Base-by-base conservation (phyloP, 768 basidiomycete species). In the Leccinum olivaceopallidum region DNA sequence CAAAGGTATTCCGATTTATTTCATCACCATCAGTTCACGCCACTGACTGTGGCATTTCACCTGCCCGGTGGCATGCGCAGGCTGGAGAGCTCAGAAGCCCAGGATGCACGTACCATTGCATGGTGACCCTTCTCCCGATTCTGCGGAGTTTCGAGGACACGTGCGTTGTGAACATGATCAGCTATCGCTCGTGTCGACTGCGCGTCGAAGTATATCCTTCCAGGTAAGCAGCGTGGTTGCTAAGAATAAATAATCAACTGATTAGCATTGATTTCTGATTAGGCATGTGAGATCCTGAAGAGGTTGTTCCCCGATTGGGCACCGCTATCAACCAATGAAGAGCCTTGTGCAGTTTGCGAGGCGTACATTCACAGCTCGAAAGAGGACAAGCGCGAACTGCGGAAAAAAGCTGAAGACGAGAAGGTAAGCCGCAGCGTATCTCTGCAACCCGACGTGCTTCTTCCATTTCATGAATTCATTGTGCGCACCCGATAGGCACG, bases 371-470 rank as follows among this genome's bases (percentile, higher is more conserved):
- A 84, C 53, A 79, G 77, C 36, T 85, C 83, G 7, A 83, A 80
- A 67, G 85, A 85, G 67, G 86, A 85, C 61, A 88, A 82, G 66
- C 82, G 80, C 44, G 86, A 84, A 63, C 63, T 81, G 47, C 85
- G 88, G 44, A 86, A 80, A 70, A 82, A 79, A 58, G 88, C 88
- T 26, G 92, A 92, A 69, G 85, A 88, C 20, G 92, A 93, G 75
- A 92, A 90, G 85, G 92, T 88, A 57, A 53, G 59, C 30, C 58
- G 53, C 52, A 48, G 47, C 59, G 42, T 52, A 52, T 57, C 55
- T 57, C 55, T 58, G n/a, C 39, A 42, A 36, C 56, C 20, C 57
- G 53, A 56, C 36, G 16, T 44, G 20, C 60, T 44, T 70, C 65
- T 60, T 70, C 65, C 62, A 67, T 61, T 68, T 52, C 36, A 53